Evolutionary conservation across 2,329 filamentous ascomycete species (phyloP), one percentile per base, ranked within the genome.

Genomic region (Tolypocladium album): DNA sequence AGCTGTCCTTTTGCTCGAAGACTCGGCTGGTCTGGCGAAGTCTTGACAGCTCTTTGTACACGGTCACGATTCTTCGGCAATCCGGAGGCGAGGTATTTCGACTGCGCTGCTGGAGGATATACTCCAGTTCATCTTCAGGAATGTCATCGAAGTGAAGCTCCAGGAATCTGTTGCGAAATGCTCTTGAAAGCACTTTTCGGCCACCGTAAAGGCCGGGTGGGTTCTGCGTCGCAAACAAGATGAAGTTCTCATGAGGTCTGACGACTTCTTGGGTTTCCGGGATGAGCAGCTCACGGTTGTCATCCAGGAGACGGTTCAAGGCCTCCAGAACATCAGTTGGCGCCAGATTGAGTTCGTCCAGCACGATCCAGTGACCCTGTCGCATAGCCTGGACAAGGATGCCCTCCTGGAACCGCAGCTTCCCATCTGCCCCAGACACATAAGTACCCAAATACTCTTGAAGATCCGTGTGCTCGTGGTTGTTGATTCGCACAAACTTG

Each of bases 101-200:
- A 61, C 92, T 95, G 62, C 95, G 84, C 70, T 91, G 87, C 69
- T 95, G 90, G 40, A 99, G 72, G 67, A 99, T 99, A 50, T 87
- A 90, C 68, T 96, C 91, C 53, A 99, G 77, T 70, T 99, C 95
- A 64, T 91, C 88, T 70, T 97, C 91, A 0, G 94, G 94, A 31
- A 99, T 99, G 68, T 99, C 95, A 67, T 97, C 94, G 68, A 96
- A 97, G 72, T 99, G 94, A 5, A 99, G 79, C 73, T 99, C 94
- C 4, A 99, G 81, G 68, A 99, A 99, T 68, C 94, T 85, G 72
- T 99, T 99, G 59, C 95, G 86, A 74, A 99, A 99, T 1, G 94
- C 94, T 50, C 95, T 84, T 1, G 94, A 97, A 9, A 99, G 79
- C 0, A 90, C 86, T 70, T 99, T 99, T 67, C 94, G 84, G 20